Evolutionary conservation across 2,329 filamentous ascomycete species (phyloP), one percentile per base, ranked within the genome.

Genomic region (Cryoendolithus antarcticus): DNA sequence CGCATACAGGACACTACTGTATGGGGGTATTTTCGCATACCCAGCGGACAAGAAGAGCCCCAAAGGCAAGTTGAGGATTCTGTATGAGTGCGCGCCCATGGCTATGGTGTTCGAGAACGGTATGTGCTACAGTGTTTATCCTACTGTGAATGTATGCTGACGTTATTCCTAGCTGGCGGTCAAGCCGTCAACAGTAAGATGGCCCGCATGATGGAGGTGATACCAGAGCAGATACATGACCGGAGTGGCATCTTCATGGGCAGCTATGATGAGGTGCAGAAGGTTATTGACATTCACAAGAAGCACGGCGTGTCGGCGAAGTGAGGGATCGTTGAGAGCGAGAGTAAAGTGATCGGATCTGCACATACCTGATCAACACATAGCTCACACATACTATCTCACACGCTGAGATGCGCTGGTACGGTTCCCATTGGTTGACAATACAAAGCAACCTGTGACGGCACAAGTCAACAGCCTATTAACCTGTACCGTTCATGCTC

Each of bases 71-170:
- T 74, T 98, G 51, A 76, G 91, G 49, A 98, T 98, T 51, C 62
- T 98, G 54, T 98, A 98, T 66, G 91, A 98, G 70, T 98, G 91
- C 60, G 91, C 91, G 9, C 91, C 91, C 30, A 98, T 98, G 91
- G 91, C 91, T 15, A 83, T 96, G 80, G 76, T 98, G 5, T 96
- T 98, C 62, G 91, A 98, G 67, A 95, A 98, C 65, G 91, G 84
- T 89, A 63, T 19, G 15, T 19, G 15, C 15, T 19, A 19, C 15
- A 66, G 80, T 69, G n/a, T 15, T 12, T n/a, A 19, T 10, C 7
- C 4, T 21, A n/a, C 6, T 12, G 9, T 29, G n/a, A 6, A 10
- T 27, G 12, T 37, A 2, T 29, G 34, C 44, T 49, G 39, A 50
- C 40, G 29, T 54, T 54, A 9, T 38, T 19, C 41, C 31, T 50